Conservation (phyloP, 306 rosid genomes). For the Rosa multiflora region DNA sequence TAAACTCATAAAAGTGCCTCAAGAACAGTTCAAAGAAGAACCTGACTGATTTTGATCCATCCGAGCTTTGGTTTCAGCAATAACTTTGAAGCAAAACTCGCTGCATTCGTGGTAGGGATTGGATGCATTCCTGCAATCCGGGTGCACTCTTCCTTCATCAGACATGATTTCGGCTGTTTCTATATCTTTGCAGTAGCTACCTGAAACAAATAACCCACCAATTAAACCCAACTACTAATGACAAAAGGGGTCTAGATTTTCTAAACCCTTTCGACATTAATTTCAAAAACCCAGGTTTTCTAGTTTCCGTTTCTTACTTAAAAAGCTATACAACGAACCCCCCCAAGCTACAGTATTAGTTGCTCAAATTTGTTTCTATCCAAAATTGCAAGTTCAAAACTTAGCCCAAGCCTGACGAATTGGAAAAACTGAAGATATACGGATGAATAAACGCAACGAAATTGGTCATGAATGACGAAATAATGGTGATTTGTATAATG, state of each 20-base stretch:
- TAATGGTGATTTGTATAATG: background rate
- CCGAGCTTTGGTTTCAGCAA: conserved; percentile 65
- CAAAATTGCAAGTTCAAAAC: background rate
- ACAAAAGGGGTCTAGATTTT: background rate
- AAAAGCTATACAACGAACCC: background rate
- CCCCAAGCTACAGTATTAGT: background rate
- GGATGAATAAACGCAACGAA: background rate
- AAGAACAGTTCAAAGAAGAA: conserved; percentile 11
- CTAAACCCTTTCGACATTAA: background rate
- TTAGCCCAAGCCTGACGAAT: background rate
- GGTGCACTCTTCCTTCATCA: conserved; percentile 78
- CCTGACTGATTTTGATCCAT: conserved; percentile 45
- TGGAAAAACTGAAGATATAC: background rate
- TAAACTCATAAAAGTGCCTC: background rate
- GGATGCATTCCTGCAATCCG: conserved; percentile 84
- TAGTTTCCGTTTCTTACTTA: background rate
- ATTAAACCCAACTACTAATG: background rate
- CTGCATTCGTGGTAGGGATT: conserved; percentile 87
- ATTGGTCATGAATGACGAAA: background rate
- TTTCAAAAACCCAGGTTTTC: background rate
- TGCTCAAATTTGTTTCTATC: background rate
- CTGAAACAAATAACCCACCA: background rate
- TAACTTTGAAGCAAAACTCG: conserved; percentile 77
- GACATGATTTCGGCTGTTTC: conserved; percentile 39
- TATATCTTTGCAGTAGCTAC: conserved; percentile 17